Base-by-base conservation (phyloP, 2,329 filamentous ascomycete species). In the Pseudocercospora macadamiae region DNA sequence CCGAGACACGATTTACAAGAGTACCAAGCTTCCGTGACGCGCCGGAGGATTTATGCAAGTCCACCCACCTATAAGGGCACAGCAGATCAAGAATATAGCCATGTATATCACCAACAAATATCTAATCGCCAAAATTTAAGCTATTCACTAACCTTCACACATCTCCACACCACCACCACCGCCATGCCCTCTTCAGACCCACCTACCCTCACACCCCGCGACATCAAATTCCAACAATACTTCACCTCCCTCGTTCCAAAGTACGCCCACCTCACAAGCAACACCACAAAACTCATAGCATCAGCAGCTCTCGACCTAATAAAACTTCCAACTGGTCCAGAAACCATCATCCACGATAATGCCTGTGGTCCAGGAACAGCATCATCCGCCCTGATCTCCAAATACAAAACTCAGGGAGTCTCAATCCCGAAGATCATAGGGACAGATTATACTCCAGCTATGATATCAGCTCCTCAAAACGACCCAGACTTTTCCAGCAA, bases 171-270 rank as follows among this genome's bases (percentile, higher is more conserved):
- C n/a, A n/a, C n/a, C n/a, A n/a, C n/a, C n/a, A n/a, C n/a, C n/a
- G n/a, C n/a, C n/a, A n/a, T n/a, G n/a, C n/a, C n/a, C n/a, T n/a
- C n/a, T n/a, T n/a, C n/a, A n/a, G n/a, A n/a, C n/a, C n/a, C n/a
- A n/a, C n/a, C n/a, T n/a, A n/a, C n/a, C n/a, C 52, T 32, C 36
- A 47, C 52, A 26, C 25, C 45, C 16, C 52, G 52, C 14, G 52
- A 54, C 25, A 34, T 26, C 14, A 42, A 54, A 23, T 54, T 54
- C 37, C 52, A 54, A 18, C 12, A 54, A 34, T 54, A 54, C 52
- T 54, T 54, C 36, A 54, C 52, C 6, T 23, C 52, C 52, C 52
- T 54, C 14, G 52, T 37, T 2, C 52, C 52, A 2, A 19, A 5
- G 5, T 54, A 47, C 39, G 36, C 5, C 1, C 52, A 47, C 28